These are phyloP conservation scores for Cardiospermum halicacabum DNA, from an alignment of 345 rosid genomes.

Conservation along the genomic window DNA sequence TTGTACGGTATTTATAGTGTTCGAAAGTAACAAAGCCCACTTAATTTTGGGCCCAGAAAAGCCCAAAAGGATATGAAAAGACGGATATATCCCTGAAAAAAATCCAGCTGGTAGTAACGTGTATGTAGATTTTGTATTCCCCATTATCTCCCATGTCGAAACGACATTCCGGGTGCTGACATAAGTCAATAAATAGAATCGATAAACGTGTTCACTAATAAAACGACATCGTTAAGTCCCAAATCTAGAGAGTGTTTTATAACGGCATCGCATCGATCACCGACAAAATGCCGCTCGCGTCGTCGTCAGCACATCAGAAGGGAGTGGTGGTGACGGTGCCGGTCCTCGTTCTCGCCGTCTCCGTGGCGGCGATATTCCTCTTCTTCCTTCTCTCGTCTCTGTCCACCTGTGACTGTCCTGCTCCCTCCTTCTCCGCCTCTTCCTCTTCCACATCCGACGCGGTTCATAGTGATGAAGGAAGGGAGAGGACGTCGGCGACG, in stretches of 20 bases:
- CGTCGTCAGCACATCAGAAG: conserved; percentile 35
- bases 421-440: conserved; percentile 23
- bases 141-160: background rate
- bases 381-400: conserved; percentile 77
- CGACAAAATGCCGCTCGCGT: conserved; percentile 3
- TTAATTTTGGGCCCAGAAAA: background rate
- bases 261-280: background rate
- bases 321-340: conserved; percentile 65
- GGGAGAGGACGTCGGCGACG: conserved; percentile 41
- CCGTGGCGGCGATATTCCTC: conserved; percentile 53
- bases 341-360: conserved; percentile 54
- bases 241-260: background rate
- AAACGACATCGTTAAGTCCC: background rate
- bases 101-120: background rate
- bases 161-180: background rate
- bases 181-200: background rate
- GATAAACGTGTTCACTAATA: background rate
- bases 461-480: conserved; percentile 3
- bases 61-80: background rate
- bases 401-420: conserved; percentile 58
- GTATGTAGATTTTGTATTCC: background rate
- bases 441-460: background rate
- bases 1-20: too few species aligned
- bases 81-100: background rate
- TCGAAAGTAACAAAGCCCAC: too few species aligned